Evolutionary conservation across 495 filamentous ascomycete species (phyloP).

Genomic region (Poronia punctata): DNA sequence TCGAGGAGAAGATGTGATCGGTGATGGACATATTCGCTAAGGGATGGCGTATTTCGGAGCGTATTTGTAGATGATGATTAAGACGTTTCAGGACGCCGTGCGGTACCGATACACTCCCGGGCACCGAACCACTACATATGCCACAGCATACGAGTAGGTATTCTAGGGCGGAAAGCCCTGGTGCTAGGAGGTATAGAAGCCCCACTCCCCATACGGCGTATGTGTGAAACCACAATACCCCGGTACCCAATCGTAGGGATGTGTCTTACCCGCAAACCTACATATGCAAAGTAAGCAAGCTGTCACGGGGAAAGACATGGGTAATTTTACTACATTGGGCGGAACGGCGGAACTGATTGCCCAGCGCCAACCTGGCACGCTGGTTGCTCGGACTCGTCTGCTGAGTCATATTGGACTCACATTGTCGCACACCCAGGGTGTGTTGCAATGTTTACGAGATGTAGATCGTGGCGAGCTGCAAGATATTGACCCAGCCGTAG

Average conservation of each 20-base stretch:
- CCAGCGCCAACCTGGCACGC: too few relatives aligned
- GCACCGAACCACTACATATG: conserved; percentile 4
- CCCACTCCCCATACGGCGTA: conserved; percentile 10
- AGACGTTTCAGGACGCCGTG: too few relatives aligned
- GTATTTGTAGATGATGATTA: too few relatives aligned
- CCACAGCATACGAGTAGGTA: conserved; percentile 1
- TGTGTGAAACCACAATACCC: conserved; percentile 5
- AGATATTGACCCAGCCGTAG: not conserved
- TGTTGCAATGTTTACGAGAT: not conserved
- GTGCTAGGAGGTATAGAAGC: too few relatives aligned
- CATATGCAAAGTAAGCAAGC: conserved; percentile 15
- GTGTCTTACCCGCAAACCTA: conserved; percentile 9
- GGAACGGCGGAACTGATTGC: conserved; percentile 4
- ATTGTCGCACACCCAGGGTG: too few relatives aligned
- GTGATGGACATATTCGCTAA: too few relatives aligned
- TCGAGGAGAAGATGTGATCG: too few relatives aligned
- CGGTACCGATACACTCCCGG: conserved; percentile 8
- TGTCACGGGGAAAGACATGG: conserved; percentile 6
- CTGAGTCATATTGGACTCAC: too few relatives aligned
- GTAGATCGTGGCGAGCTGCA: not conserved
- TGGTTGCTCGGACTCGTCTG: too few relatives aligned
- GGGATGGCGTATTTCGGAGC: too few relatives aligned
- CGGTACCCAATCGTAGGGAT: conserved; percentile 3
- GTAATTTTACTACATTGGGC: conserved; percentile 7
- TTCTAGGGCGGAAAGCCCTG: too few relatives aligned